A percentile compares a stretch with the other conserved stretches of the same genome.
phyloP scores from a whole-genome alignment of 768 basidiomycete species.

The Porpolomopsis calyptriformis region DNA sequence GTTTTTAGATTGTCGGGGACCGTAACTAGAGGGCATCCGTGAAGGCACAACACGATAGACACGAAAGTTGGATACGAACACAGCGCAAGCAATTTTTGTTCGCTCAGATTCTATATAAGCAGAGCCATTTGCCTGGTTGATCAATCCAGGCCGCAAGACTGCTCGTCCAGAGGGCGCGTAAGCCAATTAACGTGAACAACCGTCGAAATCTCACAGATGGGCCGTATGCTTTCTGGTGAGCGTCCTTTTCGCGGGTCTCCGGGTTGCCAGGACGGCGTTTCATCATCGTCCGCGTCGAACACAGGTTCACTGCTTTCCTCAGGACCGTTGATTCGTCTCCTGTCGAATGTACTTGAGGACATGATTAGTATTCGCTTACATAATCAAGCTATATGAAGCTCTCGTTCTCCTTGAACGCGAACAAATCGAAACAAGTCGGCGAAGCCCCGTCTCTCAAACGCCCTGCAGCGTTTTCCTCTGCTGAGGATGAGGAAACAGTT shows the following conservation, averaged over 20 bases:
- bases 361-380: constrained; percentile 6
- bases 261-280: constrained; percentile 21
- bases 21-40: constrained; percentile 42
- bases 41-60: constrained; percentile 7
- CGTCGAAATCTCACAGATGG: constrained; percentile 56
- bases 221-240: constrained; percentile 55
- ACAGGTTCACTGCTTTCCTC: constrained; percentile 67
- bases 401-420: constrained; percentile 64
- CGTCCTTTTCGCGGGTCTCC: constrained; percentile 42
- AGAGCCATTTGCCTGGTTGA: constrained; percentile 90
- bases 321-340: constrained; percentile 84
- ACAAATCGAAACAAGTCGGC: constrained; percentile 45
- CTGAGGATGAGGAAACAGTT: constrained; percentile 51
- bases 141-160: constrained; percentile 87
- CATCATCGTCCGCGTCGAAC: constrained; percentile 33
- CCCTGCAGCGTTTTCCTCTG: constrained; percentile 51
- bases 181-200: constrained; percentile 12
- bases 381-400: constrained; percentile 55
- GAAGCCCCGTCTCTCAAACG: constrained; percentile 39
- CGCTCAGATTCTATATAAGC: constrained; percentile 90
- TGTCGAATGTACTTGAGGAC: constrained; percentile 59
- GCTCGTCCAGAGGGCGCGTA: constrained; percentile 4
- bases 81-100: constrained; percentile 92
- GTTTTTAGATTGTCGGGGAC: constrained; percentile 77
- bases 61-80: constrained; percentile 45